Percentiles rank a stretch among this genome's conserved stretches.
phyloP scores from a whole-genome alignment of 2,329 filamentous ascomycete species.

The Penicillium sp. region DNA sequence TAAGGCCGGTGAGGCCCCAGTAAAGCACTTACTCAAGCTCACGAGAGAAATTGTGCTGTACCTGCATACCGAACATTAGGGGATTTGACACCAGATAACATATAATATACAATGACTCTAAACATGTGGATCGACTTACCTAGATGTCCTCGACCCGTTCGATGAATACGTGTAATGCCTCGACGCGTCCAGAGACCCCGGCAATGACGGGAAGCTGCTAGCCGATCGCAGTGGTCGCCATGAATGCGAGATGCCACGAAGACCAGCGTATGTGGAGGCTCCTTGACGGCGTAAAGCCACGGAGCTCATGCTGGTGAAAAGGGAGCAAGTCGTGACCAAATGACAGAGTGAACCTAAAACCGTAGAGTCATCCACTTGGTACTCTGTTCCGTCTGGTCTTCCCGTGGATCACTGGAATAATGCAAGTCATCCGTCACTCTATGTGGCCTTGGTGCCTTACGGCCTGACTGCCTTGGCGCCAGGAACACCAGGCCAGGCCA shows the following conservation, averaged over 20 bases:
- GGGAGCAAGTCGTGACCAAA: background rate
- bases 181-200: constrained; percentile 12
- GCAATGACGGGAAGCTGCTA: constrained; percentile 7
- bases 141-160: constrained; percentile 8
- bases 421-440: background rate
- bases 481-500: background rate
- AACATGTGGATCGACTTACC: constrained; percentile 9
- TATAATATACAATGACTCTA: background rate
- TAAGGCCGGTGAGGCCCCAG: constrained; percentile 13
- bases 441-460: constrained; percentile 1
- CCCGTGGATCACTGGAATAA: background rate
- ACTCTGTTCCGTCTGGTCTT: background rate
- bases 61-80: background rate
- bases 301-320: constrained; percentile 7
- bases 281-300: background rate
- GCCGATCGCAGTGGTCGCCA: constrained; percentile 6
- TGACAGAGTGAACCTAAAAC: background rate
- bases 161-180: constrained; percentile 5
- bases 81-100: background rate
- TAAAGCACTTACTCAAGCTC: constrained; percentile 18
- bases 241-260: constrained; percentile 4
- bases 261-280: background rate
- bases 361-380: background rate
- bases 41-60: constrained; percentile 7
- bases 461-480: background rate